phyloP scores from a whole-genome alignment of 306 rosid species.

The Pueraria montana region DNA sequence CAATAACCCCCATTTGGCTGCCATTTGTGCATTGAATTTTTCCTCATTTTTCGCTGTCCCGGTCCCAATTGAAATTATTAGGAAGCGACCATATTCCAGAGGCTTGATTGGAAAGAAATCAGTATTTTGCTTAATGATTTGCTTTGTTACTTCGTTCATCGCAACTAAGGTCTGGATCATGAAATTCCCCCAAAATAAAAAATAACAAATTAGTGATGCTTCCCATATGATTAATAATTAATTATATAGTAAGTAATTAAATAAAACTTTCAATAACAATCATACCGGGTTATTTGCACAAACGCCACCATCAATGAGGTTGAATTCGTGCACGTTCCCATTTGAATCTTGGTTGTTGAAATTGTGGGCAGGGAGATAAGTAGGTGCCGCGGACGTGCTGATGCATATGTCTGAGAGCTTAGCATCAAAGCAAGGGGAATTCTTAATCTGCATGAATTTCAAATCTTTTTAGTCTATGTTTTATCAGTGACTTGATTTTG shows the following conservation, averaged over 20 bases:
- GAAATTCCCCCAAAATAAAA: background rate
- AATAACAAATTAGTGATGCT: slow-evolving; percentile 41
- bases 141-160: slow-evolving; percentile 53
- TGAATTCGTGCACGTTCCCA: slow-evolving; percentile 54
- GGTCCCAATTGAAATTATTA: slow-evolving; percentile 58
- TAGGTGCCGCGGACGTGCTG: slow-evolving; percentile 70
- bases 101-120: slow-evolving; percentile 57
- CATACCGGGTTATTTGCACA: slow-evolving; percentile 78
- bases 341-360: slow-evolving; percentile 46
- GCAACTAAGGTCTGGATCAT: slow-evolving; percentile 51
- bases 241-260: background rate
- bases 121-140: slow-evolving; percentile 33
- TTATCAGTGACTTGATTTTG: background rate
- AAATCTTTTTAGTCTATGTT: background rate
- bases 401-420: slow-evolving; percentile 67
- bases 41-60: slow-evolving; percentile 53
- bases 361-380: slow-evolving; percentile 66
- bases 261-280: background rate
- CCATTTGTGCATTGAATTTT: slow-evolving; percentile 49
- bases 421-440: slow-evolving; percentile 49
- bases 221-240: background rate
- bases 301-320: slow-evolving; percentile 80
- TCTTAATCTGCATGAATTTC: slow-evolving; percentile 53
- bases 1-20: slow-evolving; percentile 56
- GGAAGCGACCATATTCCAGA: slow-evolving; percentile 45